Conservation (phyloP, 2,329 filamentous ascomycete species). For the Neofusicoccum cordaticola region DNA sequence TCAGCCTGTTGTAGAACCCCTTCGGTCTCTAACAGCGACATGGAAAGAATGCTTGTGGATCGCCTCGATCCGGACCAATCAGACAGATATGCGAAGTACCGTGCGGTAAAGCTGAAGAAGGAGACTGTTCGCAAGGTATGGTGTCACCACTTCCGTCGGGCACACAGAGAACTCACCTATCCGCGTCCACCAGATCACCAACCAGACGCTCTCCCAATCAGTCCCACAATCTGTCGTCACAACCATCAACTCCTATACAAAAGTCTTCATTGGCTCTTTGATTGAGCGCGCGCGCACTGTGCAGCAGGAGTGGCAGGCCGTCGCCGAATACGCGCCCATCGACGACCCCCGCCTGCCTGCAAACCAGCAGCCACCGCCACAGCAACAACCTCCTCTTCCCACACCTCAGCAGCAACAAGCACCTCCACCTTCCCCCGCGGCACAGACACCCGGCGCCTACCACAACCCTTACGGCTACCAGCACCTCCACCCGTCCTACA, state of each 20-base stretch:
- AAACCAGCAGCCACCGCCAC: constrained; percentile 1
- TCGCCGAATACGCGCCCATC: constrained; percentile 54
- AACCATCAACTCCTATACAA: constrained; percentile 72
- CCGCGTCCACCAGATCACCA: constrained; percentile 58
- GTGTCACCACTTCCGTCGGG: not conserved
- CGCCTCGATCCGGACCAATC: constrained; percentile 66
- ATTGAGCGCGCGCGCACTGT: constrained; percentile 69
- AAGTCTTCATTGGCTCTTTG: constrained; percentile 73
- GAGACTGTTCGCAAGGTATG: constrained; percentile 65
- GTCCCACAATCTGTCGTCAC: constrained; percentile 71
- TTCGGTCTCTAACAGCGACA: not conserved
- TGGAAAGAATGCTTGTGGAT: constrained; percentile 55
- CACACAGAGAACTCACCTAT: not conserved
- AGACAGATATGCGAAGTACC: constrained; percentile 68
- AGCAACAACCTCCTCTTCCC: constrained; percentile 1
- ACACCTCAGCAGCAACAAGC: constrained; percentile 23
- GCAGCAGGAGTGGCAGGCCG: constrained; percentile 67
- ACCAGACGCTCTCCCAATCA: constrained; percentile 76
- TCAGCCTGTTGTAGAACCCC: not conserved
- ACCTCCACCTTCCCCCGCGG: constrained; percentile 29
- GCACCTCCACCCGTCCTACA: constrained; percentile 6
- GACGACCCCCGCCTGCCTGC: constrained; percentile 43
- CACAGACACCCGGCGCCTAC: constrained; percentile 22
- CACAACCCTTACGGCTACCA: constrained; percentile 27
- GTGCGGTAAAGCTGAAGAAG: constrained; percentile 65